Conservation (phyloP, 2,329 filamentous ascomycete species). For the Orbilia blumenaviensis region DNA sequence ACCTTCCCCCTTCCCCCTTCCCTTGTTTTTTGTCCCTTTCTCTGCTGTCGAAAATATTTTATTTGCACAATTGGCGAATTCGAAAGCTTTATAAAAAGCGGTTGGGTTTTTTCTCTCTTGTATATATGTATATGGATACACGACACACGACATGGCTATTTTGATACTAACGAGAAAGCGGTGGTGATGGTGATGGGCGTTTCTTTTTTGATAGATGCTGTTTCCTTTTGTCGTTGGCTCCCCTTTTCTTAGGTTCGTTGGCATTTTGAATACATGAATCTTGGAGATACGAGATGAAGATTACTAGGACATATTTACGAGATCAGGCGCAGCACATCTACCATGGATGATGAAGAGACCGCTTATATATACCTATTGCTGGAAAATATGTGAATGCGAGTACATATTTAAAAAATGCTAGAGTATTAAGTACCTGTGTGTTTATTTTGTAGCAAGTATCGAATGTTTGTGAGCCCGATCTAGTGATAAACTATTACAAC, state of each 20-base stretch:
- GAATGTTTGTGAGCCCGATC: too few species aligned
- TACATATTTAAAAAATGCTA: too few species aligned
- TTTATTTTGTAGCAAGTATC: too few species aligned
- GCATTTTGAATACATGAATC: not conserved
- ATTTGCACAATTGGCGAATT: constrained; percentile 34
- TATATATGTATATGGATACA: constrained; percentile 43
- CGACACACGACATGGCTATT: constrained; percentile 21
- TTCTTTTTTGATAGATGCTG: constrained; percentile 26
- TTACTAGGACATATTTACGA: not conserved
- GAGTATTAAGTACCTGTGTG: too few species aligned
- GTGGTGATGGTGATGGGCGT: constrained; percentile 22
- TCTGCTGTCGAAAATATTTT: not conserved
- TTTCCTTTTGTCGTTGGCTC: not conserved
- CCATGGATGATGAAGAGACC: not conserved
- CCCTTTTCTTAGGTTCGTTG: not conserved
- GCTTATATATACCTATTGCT: too few species aligned
- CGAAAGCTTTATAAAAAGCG: constrained; percentile 21
- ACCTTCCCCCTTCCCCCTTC: not conserved
- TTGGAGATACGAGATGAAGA: not conserved
- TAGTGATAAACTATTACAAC: too few species aligned
- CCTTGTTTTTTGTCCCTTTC: not conserved
- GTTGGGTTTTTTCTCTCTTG: constrained; percentile 13
- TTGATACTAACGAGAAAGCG: constrained; percentile 3
- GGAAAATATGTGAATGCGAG: too few species aligned
- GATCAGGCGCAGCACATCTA: not conserved